Conservation (phyloP, 2,329 filamentous ascomycete species). For the Talaromyces sp. region DNA sequence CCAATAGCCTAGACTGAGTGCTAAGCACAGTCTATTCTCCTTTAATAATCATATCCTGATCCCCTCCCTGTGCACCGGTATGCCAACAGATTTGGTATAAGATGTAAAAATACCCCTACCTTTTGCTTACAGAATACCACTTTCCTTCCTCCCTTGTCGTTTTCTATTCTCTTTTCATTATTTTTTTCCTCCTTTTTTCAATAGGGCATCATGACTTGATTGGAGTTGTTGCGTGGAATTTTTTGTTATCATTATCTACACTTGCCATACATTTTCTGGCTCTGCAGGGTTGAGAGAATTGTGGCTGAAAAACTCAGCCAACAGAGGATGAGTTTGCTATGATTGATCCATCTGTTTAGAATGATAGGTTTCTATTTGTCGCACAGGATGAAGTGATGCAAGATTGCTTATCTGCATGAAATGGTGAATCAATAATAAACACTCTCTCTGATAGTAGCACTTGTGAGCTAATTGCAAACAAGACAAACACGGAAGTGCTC, state of each 20-base stretch:
- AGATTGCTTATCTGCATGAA: background rate
- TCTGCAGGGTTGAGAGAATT: background rate
- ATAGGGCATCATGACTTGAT: slow-evolving; percentile 11
- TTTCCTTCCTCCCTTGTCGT: slow-evolving; percentile 7
- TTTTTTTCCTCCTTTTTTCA: background rate
- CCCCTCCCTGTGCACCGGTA: slow-evolving; percentile 1
- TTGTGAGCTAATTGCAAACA: background rate
- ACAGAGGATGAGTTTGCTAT: background rate
- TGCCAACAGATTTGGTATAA: slow-evolving; percentile 12
- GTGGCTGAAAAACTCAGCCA: background rate
- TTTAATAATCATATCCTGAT: slow-evolving; percentile 14
- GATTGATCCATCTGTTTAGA: background rate
- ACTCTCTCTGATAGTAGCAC: no score
- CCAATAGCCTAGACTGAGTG: slow-evolving; percentile 6
- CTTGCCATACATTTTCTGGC: slow-evolving; percentile 7
- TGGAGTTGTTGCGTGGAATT: slow-evolving; percentile 10
- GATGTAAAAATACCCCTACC: slow-evolving; percentile 18
- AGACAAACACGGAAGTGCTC: slow-evolving; percentile 13
- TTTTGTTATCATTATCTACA: background rate
- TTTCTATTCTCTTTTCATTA: background rate
- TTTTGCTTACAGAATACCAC: slow-evolving; percentile 4
- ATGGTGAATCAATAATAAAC: background rate
- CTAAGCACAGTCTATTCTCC: slow-evolving; percentile 1
- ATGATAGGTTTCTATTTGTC: background rate
- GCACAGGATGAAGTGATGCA: background rate